Base-by-base conservation (phyloP, 2,329 filamentous ascomycete genomes). In the Lasiodiplodia sp. region DNA sequence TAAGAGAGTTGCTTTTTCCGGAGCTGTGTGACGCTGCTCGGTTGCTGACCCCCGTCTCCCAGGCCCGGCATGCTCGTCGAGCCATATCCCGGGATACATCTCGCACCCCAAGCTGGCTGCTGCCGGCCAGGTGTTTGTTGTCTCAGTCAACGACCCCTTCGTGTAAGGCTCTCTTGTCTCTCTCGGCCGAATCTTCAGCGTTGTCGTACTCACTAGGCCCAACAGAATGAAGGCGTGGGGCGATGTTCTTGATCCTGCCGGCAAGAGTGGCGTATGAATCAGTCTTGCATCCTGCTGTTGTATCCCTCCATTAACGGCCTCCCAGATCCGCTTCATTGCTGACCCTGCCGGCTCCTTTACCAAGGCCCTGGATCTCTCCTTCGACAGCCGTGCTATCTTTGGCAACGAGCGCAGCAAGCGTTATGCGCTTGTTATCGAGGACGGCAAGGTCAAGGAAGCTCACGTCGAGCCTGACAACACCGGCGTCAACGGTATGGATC, bases 71-170 rank as follows among this genome's bases (percentile, higher is more conserved):
- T 92, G 90, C 83, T 90, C 88, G 21, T 86, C 87, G 72, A 85
- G 83, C 60, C 95, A 98, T 78, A 86, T 98, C 56, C 95, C 95
- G 0, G 92, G 92, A 67, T 98, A 94, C 83, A 91, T 97, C 80
- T 90, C 89, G 77, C 91, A 93, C 78, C 86, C 90, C 67, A 89
- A 90, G 79, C 86, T 96, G 74, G 92, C 92, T 83, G 85, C 90
- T 70, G 93, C 92, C 37, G 94, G 94, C 60, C 86, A 91, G 75
- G 92, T 97, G 56, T 97, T 96, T 76, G 93, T 98, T 51, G 89
- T 98, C 68, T 90, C 92, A 18, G 94, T 97, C 78, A 98, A 98
- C 79, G 95, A 98, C 79, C 88, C 94, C 23, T 97, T 97, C 79
- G 94, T 97, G 92, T 96, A 85, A 25, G 53, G 49, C 51, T 23